A percentile compares a stretch with the other conserved stretches of the same genome.
Conservation (phyloP, 345 rosid species). For the Salix viminalis region DNA sequence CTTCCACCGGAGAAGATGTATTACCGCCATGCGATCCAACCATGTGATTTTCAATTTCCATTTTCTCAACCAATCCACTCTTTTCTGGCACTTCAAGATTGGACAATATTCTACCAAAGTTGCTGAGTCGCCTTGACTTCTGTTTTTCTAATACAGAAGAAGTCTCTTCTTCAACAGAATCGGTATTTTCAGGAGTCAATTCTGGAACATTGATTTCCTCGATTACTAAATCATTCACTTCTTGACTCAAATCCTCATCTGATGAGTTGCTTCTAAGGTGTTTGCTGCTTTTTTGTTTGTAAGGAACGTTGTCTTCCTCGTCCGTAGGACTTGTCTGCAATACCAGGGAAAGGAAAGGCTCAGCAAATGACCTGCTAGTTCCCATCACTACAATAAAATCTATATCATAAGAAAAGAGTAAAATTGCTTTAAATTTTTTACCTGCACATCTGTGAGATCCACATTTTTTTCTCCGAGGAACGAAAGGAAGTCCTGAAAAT, state of each 20-base stretch:
- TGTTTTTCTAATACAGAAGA: conserved; percentile 16
- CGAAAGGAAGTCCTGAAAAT: conserved; percentile 63
- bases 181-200: conserved; percentile 19
- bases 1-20: conserved; percentile 14
- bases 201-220: conserved; percentile 29
- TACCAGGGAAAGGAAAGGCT: conserved; percentile 14
- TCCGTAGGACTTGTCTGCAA: conserved; percentile 69
- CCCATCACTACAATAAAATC: not conserved
- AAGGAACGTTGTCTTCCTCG: conserved; percentile 40
- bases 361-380: conserved; percentile 4
- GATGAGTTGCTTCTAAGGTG: conserved; percentile 60
- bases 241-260: conserved; percentile 40
- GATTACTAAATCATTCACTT: conserved; percentile 27
- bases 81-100: conserved; percentile 45
- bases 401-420: not conserved
- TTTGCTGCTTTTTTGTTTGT: conserved; percentile 41
- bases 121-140: conserved; percentile 14
- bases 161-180: conserved; percentile 28
- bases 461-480: conserved; percentile 72
- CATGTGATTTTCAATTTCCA: conserved; percentile 20
- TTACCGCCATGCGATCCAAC: conserved; percentile 13
- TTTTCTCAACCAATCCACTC: conserved; percentile 22
- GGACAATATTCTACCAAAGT: conserved; percentile 30
- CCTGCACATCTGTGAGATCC: conserved; percentile 73
- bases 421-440: conserved; percentile 18